A percentile compares a stretch with the other conserved stretches of the same genome.
phyloP scores from a whole-genome alignment of 2,329 filamentous ascomycete genomes.

The Cladosporium sp. region DNA sequence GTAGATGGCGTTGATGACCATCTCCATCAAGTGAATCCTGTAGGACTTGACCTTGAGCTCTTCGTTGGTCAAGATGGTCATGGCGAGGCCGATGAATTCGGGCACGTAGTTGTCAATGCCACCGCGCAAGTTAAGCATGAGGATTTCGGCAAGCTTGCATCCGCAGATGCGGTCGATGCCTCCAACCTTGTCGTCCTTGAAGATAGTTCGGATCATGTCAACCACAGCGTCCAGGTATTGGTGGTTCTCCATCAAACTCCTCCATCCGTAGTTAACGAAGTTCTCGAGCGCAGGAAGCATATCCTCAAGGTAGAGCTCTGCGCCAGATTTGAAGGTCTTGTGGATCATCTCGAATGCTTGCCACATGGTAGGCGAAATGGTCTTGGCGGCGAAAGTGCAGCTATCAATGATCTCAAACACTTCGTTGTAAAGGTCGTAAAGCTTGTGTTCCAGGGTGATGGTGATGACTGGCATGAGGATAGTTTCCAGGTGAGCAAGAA shows the following conservation, averaged over 20 bases:
- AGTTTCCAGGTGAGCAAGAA: constrained; percentile 89
- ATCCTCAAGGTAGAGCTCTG: constrained; percentile 95
- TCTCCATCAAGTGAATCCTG: constrained; percentile 95
- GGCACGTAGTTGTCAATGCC: constrained; percentile 85
- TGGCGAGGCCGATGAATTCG: constrained; percentile 85
- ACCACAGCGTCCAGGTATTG: constrained; percentile 85
- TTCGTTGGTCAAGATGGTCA: constrained; percentile 73
- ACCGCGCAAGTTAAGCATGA: constrained; percentile 92
- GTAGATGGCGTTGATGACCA: constrained; percentile 97
- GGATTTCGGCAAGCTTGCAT: constrained; percentile 93
- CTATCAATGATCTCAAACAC: constrained; percentile 99
- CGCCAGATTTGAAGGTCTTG: constrained; percentile 93
- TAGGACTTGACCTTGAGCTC: constrained; percentile 90
- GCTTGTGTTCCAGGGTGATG: constrained; percentile 94
- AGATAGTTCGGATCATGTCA: constrained; percentile 94
- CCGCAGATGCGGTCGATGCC: constrained; percentile 95
- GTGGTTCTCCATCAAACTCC: constrained; percentile 77
- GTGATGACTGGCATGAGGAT: constrained; percentile 97
- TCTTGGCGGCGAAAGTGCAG: constrained; percentile 96
- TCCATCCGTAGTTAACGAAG: constrained; percentile 89
- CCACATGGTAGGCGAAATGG: constrained; percentile 97
- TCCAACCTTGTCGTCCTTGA: constrained; percentile 85
- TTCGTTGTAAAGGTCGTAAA: constrained; percentile 97
- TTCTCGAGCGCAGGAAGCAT: constrained; percentile 98
- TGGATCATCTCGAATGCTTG: constrained; percentile 96